These are phyloP conservation scores for Chrysoporthe cubensis DNA, from an alignment of 2,329 filamentous ascomycete species.

Conservation along the genomic window DNA sequence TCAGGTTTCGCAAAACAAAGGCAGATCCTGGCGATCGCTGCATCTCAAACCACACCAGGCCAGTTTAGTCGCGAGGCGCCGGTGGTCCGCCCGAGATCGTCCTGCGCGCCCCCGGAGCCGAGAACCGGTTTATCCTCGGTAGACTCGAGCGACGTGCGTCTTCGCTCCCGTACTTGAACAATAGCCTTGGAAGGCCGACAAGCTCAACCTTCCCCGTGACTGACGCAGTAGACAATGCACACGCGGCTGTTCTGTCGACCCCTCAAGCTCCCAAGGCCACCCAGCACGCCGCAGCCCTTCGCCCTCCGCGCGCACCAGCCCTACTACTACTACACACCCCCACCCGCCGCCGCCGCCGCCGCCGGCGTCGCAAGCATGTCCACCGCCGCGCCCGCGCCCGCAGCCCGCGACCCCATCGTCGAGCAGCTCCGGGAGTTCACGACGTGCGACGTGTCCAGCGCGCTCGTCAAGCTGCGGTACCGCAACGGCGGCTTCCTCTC, in stretches of 20 bases:
- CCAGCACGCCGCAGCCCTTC: background rate
- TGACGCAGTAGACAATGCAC: background rate
- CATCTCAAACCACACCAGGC: background rate
- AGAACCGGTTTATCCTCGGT: constrained; percentile 1
- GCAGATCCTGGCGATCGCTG: background rate
- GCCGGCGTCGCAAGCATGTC: background rate
- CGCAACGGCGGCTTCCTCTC: constrained; percentile 57
- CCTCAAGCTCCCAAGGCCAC: background rate
- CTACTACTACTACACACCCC: too few relatives aligned
- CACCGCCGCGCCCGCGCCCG: background rate
- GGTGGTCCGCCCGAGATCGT: background rate
- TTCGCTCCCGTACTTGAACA: background rate
- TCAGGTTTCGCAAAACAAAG: background rate
- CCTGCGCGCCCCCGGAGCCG: background rate
- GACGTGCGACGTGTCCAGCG: constrained; percentile 56
- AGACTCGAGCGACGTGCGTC: background rate
- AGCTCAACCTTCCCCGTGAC: background rate
- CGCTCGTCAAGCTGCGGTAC: constrained; percentile 52
- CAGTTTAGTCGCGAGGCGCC: background rate
- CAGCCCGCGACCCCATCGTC: constrained; percentile 36
- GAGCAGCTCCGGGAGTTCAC: constrained; percentile 40
- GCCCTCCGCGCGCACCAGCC: too few relatives aligned
- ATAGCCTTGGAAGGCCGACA: background rate
- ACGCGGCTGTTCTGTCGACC: background rate
- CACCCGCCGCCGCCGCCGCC: background rate